These are phyloP conservation scores for Calonectria pauciramosa DNA, from an alignment of 2,329 filamentous ascomycete species.

Conservation along the genomic window DNA sequence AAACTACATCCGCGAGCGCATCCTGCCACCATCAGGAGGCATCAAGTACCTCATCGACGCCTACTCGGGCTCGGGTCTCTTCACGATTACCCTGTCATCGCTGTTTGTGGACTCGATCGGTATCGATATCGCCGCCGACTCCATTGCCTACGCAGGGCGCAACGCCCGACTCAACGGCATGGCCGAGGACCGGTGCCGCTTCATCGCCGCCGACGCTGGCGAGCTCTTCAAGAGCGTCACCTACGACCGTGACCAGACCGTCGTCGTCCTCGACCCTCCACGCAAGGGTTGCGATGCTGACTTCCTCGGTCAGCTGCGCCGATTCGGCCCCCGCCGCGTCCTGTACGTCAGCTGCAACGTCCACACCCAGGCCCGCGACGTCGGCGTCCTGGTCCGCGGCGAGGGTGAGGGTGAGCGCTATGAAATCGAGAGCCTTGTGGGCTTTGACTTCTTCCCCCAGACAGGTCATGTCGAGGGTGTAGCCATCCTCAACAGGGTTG, in stretches of 20 bases:
- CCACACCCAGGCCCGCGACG: constrained; percentile 94
- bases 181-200: constrained; percentile 76
- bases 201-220: constrained; percentile 90
- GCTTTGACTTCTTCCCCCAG: constrained; percentile 98
- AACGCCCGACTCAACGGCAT: constrained; percentile 87
- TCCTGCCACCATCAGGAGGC: constrained; percentile 68
- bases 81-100: constrained; percentile 91
- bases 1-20: constrained; percentile 85
- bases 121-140: constrained; percentile 87
- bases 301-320: constrained; percentile 85
- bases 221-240: constrained; percentile 82
- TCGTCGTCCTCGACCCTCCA: constrained; percentile 96
- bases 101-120: constrained; percentile 88
- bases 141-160: constrained; percentile 81
- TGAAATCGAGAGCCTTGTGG: constrained; percentile 89
- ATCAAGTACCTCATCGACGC: constrained; percentile 96
- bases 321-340: constrained; percentile 82
- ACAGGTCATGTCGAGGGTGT: constrained; percentile 79
- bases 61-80: constrained; percentile 96
- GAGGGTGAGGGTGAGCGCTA: constrained; percentile 69
- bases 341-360: constrained; percentile 99
- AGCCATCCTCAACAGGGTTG: constrained; percentile 72
- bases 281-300: constrained; percentile 92
- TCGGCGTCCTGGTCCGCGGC: constrained; percentile 88
- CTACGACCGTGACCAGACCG: constrained; percentile 84